Conservation (phyloP, 306 rosid genomes). For the Alnus rubra region DNA sequence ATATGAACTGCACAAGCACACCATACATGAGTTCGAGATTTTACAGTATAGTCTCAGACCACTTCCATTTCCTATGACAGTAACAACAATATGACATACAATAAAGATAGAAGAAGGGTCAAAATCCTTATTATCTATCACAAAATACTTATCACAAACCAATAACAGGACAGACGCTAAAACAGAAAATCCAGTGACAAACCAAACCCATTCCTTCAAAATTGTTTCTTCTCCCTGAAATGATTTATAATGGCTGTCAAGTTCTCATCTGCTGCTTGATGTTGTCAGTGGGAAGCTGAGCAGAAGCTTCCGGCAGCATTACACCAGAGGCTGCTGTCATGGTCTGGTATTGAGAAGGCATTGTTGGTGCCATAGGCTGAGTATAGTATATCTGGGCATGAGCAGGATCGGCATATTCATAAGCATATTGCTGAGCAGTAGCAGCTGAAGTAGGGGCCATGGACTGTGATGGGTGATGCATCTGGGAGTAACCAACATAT, state of each 20-base stretch:
- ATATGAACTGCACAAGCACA: slow-evolving; percentile 67
- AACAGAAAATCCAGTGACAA: slow-evolving; percentile 44
- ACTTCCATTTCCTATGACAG: slow-evolving; percentile 65
- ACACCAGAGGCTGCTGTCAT: slow-evolving; percentile 61
- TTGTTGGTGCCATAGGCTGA: slow-evolving; percentile 67
- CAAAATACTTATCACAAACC: slow-evolving; percentile 77
- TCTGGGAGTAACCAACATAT: slow-evolving; percentile 70
- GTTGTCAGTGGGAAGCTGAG: slow-evolving; percentile 68
- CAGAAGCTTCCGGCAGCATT: slow-evolving; percentile 56
- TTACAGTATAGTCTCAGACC: slow-evolving; percentile 86
- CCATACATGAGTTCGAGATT: slow-evolving; percentile 58
- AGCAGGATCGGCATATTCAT: slow-evolving; percentile 69
- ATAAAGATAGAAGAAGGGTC: slow-evolving; percentile 45
- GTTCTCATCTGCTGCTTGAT: slow-evolving; percentile 85
- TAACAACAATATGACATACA: slow-evolving; percentile 52
- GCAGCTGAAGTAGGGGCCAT: slow-evolving; percentile 54
- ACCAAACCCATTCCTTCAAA: slow-evolving; percentile 69
- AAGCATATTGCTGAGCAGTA: slow-evolving; percentile 48
- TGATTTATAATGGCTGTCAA: slow-evolving; percentile 59
- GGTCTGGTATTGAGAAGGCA: slow-evolving; percentile 89
- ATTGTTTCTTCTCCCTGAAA: slow-evolving; percentile 60
- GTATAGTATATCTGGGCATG: slow-evolving; percentile 80
- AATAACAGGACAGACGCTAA: slow-evolving; percentile 51
- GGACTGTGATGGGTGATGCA: slow-evolving; percentile 86
- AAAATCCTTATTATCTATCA: slow-evolving; percentile 74